phyloP scores from a whole-genome alignment of 1,139 yeast species.

The Geotrichum bryndzae region DNA sequence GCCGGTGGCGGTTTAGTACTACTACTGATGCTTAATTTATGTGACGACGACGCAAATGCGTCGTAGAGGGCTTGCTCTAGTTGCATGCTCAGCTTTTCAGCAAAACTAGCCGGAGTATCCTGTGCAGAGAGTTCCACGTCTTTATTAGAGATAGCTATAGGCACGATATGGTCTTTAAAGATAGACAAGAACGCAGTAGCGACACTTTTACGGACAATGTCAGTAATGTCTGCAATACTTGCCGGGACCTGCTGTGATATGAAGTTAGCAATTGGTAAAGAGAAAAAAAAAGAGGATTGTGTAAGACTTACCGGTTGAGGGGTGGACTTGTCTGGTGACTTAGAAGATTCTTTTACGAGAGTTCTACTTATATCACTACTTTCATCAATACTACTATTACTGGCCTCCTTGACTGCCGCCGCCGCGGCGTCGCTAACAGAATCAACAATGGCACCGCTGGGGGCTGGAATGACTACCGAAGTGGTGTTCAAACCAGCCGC shows the following conservation, averaged over 20 bases:
- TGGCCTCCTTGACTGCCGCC: not conserved
- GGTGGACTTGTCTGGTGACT: not conserved
- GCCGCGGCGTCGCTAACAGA: not conserved
- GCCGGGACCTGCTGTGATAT: not conserved
- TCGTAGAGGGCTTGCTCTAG: conserved; percentile 41
- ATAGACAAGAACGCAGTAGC: conserved; percentile 37
- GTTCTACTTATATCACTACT: not conserved
- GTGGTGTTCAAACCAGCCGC: not conserved
- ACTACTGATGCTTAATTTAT: conserved; percentile 15
- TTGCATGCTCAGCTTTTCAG: conserved; percentile 38
- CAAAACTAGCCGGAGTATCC: conserved; percentile 37
- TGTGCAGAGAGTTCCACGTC: conserved; percentile 35
- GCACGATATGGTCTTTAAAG: conserved; percentile 40
- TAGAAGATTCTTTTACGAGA: not conserved
- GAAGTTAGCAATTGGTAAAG: not conserved
- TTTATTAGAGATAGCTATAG: conserved; percentile 35
- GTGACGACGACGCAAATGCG: conserved; percentile 30
- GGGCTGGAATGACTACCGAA: not conserved
- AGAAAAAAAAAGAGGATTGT: not conserved
- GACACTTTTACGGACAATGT: conserved; percentile 39
- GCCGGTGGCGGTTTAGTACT: conserved; percentile 2
- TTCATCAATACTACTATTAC: not conserved
- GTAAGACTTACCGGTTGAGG: not conserved
- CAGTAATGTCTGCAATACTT: conserved; percentile 7
- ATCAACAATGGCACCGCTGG: not conserved